phyloP scores from a whole-genome alignment of 139 green algal species.

The Nannochloris sp. region DNA sequence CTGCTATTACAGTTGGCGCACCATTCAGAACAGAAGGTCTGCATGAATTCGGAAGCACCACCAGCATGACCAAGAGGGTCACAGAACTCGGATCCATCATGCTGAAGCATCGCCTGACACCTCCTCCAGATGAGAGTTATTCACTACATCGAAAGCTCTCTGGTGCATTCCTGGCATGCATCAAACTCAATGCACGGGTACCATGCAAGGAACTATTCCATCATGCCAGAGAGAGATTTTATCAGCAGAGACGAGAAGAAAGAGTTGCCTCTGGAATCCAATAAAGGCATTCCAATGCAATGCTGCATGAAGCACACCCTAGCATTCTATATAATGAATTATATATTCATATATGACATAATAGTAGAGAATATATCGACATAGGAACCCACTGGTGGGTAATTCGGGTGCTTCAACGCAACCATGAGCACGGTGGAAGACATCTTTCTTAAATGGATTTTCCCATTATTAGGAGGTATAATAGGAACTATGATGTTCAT shows the following conservation, averaged over 20 bases:
- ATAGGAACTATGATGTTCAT: conserved; percentile 14
- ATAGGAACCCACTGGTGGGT: too few relatives aligned
- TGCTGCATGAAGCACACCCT: too few relatives aligned
- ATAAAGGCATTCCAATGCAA: too few relatives aligned
- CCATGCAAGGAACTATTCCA: conserved; percentile 55
- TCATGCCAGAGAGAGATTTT: conserved; percentile 4
- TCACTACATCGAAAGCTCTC: conserved; percentile 89
- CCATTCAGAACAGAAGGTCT: conserved; percentile 60
- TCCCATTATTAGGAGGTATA: conserved; percentile 13
- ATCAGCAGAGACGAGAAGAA: not conserved
- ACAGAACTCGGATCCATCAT: conserved; percentile 70
- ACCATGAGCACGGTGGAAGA: conserved; percentile 2
- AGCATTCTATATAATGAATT: too few relatives aligned
- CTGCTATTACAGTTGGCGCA: conserved; percentile 79
- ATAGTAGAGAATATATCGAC: too few relatives aligned
- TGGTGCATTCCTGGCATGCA: conserved; percentile 89
- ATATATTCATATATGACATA: too few relatives aligned
- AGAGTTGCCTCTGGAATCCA: too few relatives aligned
- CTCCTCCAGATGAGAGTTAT: conserved; percentile 90
- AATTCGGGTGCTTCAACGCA: too few relatives aligned
- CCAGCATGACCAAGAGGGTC: conserved; percentile 48
- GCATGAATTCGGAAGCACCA: conserved; percentile 73
- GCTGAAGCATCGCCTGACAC: conserved; percentile 82
- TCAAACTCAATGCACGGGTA: conserved; percentile 78
- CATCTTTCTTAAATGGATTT: conserved; percentile 12